Evolutionary conservation across 257 asterid genomes (phyloP), one percentile per base, ranked within the genome.

Genomic region (Voacanga thouarsii): DNA sequence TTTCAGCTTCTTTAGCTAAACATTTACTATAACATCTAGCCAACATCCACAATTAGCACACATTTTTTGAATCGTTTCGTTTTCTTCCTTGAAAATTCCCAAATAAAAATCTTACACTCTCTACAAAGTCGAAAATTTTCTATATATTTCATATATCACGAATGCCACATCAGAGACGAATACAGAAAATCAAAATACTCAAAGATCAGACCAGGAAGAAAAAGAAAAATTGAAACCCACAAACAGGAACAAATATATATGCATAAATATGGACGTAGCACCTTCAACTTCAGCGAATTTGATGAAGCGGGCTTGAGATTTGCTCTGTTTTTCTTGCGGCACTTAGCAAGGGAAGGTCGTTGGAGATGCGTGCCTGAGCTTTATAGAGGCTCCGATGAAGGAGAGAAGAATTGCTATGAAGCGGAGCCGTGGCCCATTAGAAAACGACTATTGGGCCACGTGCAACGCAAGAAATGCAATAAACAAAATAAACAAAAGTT

Each of bases 1-100:
- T 67, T 66, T 67, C 14, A 66, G 71, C 71, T 37, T 66, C 71
- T 33, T 65, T 19, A 37, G 71, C 71, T 64, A 65, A 18, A 65
- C 26, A 28, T 7, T 4, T 19, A 33, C 37, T 33, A 1, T 37
- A 16, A 21, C 26, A 39, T 39, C 3, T 67, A 39, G 18, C 26
- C 19, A 41, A 67, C 24, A 55, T 55, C 61, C 19, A 33, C 37
- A 2, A 33, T 33, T 1, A 33, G 37, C 37, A 33, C 37, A 1
- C 37, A 33, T 33, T 33, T 33, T 33, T 33, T 33, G 37, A 33
- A 33, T 33, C 37, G 1, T 55, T 4, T 21, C 24, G 26, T 55
- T 55, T 21, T 55, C 61, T 55, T 55, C 61, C 26, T 8, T 19
- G 21, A 4, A 67, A 19, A 18, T 39, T 6, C 11, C 11, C 7